Conservation (phyloP, 352 stramenopile species). For the Phytopythium aichiense region DNA sequence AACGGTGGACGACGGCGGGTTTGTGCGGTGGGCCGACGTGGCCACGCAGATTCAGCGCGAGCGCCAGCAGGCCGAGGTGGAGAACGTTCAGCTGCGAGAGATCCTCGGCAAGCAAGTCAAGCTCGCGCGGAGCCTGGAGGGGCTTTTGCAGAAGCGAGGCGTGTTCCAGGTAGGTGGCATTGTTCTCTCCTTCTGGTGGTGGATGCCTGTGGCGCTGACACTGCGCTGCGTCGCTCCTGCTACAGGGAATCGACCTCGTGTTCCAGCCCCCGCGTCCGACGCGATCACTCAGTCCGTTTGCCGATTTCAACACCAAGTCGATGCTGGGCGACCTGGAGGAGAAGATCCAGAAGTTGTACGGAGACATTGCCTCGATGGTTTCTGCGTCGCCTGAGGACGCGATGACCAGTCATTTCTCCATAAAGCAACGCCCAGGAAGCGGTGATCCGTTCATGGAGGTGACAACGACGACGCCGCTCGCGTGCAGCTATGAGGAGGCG, state of each 20-base stretch:
- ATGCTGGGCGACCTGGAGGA: neutral
- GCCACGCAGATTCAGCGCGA: constrained; percentile 1
- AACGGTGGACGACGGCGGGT: neutral
- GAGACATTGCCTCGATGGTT: neutral
- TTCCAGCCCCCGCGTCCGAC: neutral
- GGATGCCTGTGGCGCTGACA: neutral
- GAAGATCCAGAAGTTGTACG: neutral
- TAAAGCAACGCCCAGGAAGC: neutral
- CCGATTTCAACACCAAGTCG: neutral
- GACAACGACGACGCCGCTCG: constrained; percentile 2
- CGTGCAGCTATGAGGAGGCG: constrained; percentile 3
- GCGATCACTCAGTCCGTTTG: neutral
- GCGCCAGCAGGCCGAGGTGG: constrained; percentile 3
- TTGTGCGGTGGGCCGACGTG: constrained; percentile 1
- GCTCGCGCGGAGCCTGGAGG: constrained; percentile 1
- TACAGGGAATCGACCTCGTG: constrained; percentile 4
- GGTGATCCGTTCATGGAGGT: neutral
- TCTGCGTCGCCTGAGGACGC: neutral
- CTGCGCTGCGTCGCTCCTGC: neutral
- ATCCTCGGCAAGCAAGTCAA: constrained; percentile 5
- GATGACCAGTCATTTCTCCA: neutral
- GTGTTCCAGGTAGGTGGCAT: neutral
- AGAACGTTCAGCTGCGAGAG: constrained; percentile 4
- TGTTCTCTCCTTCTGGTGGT: neutral
- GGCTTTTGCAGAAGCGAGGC: neutral